Conservation (phyloP, 495 filamentous ascomycete species). For the Hypoxylon cercidicola region DNA sequence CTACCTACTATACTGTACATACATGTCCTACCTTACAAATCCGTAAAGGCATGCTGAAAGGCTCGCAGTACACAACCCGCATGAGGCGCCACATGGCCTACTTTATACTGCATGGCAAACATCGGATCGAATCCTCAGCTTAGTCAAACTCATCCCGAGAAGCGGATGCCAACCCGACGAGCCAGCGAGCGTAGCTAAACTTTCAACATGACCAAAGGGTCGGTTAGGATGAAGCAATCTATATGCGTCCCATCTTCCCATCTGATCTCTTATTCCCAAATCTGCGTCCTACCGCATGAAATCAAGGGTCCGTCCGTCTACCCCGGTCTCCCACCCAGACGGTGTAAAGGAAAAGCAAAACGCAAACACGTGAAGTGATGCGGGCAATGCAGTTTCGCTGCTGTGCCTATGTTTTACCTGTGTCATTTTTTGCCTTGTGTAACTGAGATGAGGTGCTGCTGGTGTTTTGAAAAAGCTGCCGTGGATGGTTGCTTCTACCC, state of each 20-base stretch:
- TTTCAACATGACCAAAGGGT: background rate
- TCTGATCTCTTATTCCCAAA: conserved; percentile 1
- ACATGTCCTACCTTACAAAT: conserved; percentile 1
- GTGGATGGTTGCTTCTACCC: conserved; percentile 34
- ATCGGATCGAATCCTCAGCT: background rate
- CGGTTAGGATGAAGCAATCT: background rate
- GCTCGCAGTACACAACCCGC: background rate
- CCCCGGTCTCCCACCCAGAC: background rate
- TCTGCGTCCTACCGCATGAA: conserved; percentile 18
- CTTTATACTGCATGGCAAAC: conserved; percentile 1
- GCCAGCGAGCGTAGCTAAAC: no score
- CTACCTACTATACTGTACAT: background rate
- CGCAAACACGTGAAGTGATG: conserved; percentile 11
- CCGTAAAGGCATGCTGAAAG: background rate
- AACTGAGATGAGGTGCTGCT: conserved; percentile 38
- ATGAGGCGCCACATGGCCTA: background rate
- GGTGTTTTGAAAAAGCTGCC: conserved; percentile 34
- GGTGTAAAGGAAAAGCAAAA: conserved; percentile 5
- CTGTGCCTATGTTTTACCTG: conserved; percentile 33
- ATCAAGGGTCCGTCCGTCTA: conserved; percentile 14
- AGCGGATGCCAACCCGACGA: no score
- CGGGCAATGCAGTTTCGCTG: conserved; percentile 29
- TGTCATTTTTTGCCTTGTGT: conserved; percentile 30
- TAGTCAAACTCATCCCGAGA: no score
- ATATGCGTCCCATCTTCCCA: background rate